phyloP scores from a whole-genome alignment of 192 early-diverging fungal species.

The Irineochytrium annulatum region DNA sequence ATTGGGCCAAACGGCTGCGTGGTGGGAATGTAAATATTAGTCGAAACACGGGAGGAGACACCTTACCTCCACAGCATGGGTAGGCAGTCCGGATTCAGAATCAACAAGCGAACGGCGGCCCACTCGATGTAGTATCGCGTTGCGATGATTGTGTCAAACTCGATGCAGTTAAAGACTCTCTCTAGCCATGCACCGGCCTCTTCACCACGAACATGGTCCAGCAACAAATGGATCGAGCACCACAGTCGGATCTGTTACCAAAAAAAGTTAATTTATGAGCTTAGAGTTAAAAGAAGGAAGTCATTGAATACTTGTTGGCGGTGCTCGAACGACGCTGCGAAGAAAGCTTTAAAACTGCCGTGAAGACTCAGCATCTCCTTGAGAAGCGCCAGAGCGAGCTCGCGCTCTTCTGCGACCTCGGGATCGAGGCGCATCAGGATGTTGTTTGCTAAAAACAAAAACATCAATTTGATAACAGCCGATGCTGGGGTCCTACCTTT shows the following conservation, averaged over 20 bases:
- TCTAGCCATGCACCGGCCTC: slow-evolving; percentile 12
- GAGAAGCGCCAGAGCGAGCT: slow-evolving; percentile 22
- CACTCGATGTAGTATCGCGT: slow-evolving; percentile 48
- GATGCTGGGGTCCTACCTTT: neutral
- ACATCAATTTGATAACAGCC: neutral
- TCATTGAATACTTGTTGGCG: slow-evolving; percentile 10
- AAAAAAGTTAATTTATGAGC: neutral
- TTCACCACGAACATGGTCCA: slow-evolving; percentile 28
- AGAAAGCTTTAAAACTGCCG: slow-evolving; percentile 14
- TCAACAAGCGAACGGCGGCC: slow-evolving; percentile 20
- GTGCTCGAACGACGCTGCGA: slow-evolving; percentile 24
- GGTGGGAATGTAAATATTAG: neutral
- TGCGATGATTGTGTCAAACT: slow-evolving; percentile 38
- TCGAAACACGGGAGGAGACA: neutral
- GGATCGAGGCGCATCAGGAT: slow-evolving; percentile 40
- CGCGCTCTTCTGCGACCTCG: slow-evolving; percentile 11
- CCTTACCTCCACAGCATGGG: slow-evolving; percentile 1
- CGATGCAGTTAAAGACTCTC: slow-evolving; percentile 28
- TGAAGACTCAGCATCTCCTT: slow-evolving; percentile 6
- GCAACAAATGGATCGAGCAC: slow-evolving; percentile 41
- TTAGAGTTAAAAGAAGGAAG: neutral
- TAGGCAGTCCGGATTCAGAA: neutral
- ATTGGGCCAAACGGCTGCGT: slow-evolving; percentile 26
- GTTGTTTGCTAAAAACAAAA: slow-evolving; percentile 24
- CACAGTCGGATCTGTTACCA: slow-evolving; percentile 42